phyloP scores from a whole-genome alignment of 129 eudicot genomes.

The Tanacetum coccineum region DNA sequence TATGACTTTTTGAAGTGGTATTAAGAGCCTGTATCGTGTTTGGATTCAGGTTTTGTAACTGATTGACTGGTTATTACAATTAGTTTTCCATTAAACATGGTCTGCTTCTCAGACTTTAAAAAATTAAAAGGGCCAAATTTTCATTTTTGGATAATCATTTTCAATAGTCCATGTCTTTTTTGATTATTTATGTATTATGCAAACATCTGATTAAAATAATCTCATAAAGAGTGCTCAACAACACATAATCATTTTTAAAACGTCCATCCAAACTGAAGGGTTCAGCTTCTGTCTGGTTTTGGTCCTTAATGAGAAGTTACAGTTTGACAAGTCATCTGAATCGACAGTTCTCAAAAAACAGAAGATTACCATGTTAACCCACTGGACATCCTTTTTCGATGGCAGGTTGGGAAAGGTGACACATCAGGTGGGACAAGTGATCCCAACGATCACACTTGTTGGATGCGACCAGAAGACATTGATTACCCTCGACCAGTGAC shows the following conservation, averaged over 20 bases:
- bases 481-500: slow-evolving; percentile 75
- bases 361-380: neutral
- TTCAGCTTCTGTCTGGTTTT: neutral
- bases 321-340: neutral
- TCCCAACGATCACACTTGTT: slow-evolving; percentile 87
- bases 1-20: neutral
- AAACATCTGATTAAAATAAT: too few relatives aligned
- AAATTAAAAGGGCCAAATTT: too few relatives aligned
- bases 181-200: too few relatives aligned
- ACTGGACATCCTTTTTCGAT: slow-evolving; percentile 3
- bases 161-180: too few relatives aligned
- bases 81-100: too few relatives aligned
- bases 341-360: neutral
- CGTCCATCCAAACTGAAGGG: neutral
- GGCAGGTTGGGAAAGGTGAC: slow-evolving; percentile 81
- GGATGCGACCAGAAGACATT: slow-evolving; percentile 94
- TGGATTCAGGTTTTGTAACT: too few relatives aligned
- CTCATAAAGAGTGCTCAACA: too few relatives aligned
- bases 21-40: neutral
- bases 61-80: too few relatives aligned
- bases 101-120: too few relatives aligned
- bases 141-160: too few relatives aligned
- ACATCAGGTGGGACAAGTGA: slow-evolving; percentile 62
- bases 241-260: neutral
- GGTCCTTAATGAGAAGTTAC: neutral